Conservation (phyloP, 1,284 basidiomycete species). For the Cryptococcus sp. region DNA sequence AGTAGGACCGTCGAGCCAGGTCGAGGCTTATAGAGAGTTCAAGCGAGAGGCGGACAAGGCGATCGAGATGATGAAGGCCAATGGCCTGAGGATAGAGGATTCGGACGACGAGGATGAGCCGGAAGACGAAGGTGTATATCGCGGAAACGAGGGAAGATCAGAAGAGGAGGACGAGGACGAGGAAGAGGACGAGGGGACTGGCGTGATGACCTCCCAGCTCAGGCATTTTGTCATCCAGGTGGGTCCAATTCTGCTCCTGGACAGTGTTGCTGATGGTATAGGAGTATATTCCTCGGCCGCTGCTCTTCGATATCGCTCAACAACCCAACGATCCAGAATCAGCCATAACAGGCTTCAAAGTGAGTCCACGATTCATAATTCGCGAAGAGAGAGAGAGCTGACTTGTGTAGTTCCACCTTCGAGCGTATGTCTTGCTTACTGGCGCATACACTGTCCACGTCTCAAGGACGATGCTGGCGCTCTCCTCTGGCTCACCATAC, state of each 20-base stretch:
- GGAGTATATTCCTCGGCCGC: constrained; percentile 74
- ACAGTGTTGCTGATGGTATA: constrained; percentile 43
- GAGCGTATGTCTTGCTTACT: constrained; percentile 83
- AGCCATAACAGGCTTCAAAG: constrained; percentile 59
- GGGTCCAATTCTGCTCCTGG: constrained; percentile 9
- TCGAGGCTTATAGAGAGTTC: constrained; percentile 3
- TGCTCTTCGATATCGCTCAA: constrained; percentile 64
- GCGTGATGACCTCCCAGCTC: constrained; percentile 77
- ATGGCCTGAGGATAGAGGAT: constrained; percentile 1
- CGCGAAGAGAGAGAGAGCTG: constrained; percentile 11
- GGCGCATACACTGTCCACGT: constrained; percentile 74
- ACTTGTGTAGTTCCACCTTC: constrained; percentile 78
- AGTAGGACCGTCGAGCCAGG: constrained; percentile 14
- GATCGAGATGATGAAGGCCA: constrained; percentile 6
- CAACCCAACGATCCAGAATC: constrained; percentile 18
- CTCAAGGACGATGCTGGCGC: constrained; percentile 73
- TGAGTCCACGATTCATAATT: constrained; percentile 40
- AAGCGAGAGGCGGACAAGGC: constrained; percentile 3
- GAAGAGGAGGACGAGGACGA: constrained; percentile 33
- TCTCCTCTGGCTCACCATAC: constrained; percentile 74
- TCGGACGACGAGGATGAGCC: constrained; percentile 13
- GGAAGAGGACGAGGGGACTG: constrained; percentile 50
- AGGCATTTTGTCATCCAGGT: constrained; percentile 97
- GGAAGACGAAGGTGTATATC: constrained; percentile 21
- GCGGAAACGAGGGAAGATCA: not conserved